Evolutionary conservation across 2,329 filamentous ascomycete genomes (phyloP).

Genomic region (Escovopsis sp.): DNA sequence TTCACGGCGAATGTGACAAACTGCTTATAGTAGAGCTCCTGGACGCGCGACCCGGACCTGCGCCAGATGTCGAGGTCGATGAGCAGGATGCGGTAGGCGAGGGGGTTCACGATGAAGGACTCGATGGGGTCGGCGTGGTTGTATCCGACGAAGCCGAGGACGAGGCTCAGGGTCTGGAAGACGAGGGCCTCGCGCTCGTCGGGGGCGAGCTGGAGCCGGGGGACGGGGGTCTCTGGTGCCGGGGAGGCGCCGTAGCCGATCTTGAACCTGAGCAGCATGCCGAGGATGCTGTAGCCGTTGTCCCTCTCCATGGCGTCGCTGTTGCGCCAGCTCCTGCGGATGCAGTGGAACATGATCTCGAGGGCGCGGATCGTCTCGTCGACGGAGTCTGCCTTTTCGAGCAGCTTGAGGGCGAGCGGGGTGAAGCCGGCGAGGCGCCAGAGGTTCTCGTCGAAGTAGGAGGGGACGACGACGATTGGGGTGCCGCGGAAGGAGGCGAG

Average conservation of each 20-base stretch:
- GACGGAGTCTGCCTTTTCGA: constrained; percentile 59
- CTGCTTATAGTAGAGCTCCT: constrained; percentile 84
- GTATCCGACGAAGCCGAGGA: constrained; percentile 82
- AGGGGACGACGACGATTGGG: constrained; percentile 67
- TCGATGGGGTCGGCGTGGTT: constrained; percentile 64
- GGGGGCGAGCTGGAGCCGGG: constrained; percentile 30
- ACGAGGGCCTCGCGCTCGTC: constrained; percentile 41
- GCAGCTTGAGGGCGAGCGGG: constrained; percentile 66
- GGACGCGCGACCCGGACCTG: constrained; percentile 57
- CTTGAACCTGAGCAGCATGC: constrained; percentile 71
- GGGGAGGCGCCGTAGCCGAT: constrained; percentile 38
- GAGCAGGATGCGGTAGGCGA: constrained; percentile 82
- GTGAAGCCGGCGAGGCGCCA: constrained; percentile 92
- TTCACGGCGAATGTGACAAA: constrained; percentile 78
- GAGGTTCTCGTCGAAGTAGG: constrained; percentile 76
- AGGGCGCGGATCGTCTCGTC: constrained; percentile 63
- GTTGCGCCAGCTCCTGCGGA: constrained; percentile 88
- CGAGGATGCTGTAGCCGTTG: constrained; percentile 81
- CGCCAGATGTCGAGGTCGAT: constrained; percentile 93
- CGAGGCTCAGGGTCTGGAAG: constrained; percentile 55
- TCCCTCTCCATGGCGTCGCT: constrained; percentile 97
- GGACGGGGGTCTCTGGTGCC: constrained; percentile 15
- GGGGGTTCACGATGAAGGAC: constrained; percentile 87
- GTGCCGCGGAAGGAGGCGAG: constrained; percentile 70
- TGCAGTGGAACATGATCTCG: constrained; percentile 70